These are phyloP conservation scores for Jatropha curcas DNA, from an alignment of 345 rosid species.

Conservation along the genomic window DNA sequence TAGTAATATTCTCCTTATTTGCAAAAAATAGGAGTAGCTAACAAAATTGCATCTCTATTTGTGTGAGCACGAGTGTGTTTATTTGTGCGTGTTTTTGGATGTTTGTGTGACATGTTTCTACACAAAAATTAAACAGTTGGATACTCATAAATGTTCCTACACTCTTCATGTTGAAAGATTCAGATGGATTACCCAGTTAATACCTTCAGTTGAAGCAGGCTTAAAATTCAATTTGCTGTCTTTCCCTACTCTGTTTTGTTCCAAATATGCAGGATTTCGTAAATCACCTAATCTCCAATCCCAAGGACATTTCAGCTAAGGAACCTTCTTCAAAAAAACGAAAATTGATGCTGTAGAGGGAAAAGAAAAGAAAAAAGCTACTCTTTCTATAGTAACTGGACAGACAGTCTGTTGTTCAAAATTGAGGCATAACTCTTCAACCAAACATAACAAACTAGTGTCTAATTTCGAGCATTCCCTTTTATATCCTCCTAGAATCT, in stretches of 20 bases:
- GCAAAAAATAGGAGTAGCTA: not conserved
- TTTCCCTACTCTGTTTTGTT: not conserved
- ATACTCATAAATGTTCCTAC: not conserved
- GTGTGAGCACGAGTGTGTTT: too few species aligned
- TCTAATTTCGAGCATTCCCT: not conserved
- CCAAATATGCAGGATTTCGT: not conserved
- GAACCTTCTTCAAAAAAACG: not conserved
- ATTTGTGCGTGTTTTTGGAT: too few species aligned
- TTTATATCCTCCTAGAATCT: not conserved
- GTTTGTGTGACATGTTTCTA: not conserved
- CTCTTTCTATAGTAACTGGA: too few species aligned
- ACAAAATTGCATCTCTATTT: not conserved
- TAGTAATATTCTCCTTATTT: not conserved
- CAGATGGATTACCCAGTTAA: not conserved
- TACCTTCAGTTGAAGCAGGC: not conserved
- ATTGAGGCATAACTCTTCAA: not conserved
- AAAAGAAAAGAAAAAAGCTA: too few species aligned
- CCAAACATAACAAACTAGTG: not conserved
- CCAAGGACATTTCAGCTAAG: not conserved
- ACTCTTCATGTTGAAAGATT: not conserved
- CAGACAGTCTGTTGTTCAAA: not conserved
- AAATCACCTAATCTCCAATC: not conserved
- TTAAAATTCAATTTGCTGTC: not conserved
- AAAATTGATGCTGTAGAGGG: too few species aligned
- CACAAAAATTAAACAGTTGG: not conserved